These are phyloP conservation scores for Colletotrichum tropicale DNA, from an alignment of 2,329 filamentous ascomycete species.

Conservation along the genomic window DNA sequence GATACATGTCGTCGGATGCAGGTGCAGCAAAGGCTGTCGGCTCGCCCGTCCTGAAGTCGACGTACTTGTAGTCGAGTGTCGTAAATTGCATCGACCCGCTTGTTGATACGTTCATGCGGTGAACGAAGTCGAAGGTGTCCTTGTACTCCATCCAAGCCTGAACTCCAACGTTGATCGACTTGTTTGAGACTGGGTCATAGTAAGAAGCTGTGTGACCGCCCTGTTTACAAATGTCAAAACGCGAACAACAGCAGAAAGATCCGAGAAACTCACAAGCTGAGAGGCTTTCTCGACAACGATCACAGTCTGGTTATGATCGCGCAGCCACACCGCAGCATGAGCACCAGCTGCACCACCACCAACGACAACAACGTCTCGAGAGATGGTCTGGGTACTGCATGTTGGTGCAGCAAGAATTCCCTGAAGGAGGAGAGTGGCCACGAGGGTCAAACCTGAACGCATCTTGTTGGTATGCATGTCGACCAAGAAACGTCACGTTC, in stretches of 20 bases:
- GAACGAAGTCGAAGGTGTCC: slow-evolving; percentile 33
- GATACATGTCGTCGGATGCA: slow-evolving; percentile 21
- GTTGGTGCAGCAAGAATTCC: background rate
- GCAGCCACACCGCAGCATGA: slow-evolving; percentile 42
- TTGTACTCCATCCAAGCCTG: slow-evolving; percentile 33
- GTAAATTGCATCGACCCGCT: slow-evolving; percentile 28
- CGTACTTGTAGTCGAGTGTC: slow-evolving; percentile 24
- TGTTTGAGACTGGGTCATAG: slow-evolving; percentile 28
- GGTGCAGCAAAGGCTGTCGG: slow-evolving; percentile 29
- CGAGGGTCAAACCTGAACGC: background rate
- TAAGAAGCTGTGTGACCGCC: slow-evolving; percentile 38
- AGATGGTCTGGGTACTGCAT: slow-evolving; percentile 2
- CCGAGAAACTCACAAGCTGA: slow-evolving; percentile 27
- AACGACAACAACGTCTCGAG: slow-evolving; percentile 35
- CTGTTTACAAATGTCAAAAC: background rate
- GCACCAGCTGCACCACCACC: slow-evolving; percentile 46
- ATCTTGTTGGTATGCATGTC: background rate
- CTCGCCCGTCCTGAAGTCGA: slow-evolving; percentile 41
- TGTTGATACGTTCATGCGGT: slow-evolving; percentile 34
- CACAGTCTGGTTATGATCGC: slow-evolving; percentile 38
- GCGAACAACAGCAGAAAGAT: background rate
- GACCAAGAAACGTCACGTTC: background rate
- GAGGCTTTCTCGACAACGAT: slow-evolving; percentile 41
- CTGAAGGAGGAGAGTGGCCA: background rate
- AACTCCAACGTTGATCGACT: slow-evolving; percentile 23